A percentile compares a stretch with the other conserved stretches of the same genome.
Evolutionary conservation across 2,329 filamentous ascomycete species (phyloP).

Genomic region (Paracorniculantispora psalliotae): DNA sequence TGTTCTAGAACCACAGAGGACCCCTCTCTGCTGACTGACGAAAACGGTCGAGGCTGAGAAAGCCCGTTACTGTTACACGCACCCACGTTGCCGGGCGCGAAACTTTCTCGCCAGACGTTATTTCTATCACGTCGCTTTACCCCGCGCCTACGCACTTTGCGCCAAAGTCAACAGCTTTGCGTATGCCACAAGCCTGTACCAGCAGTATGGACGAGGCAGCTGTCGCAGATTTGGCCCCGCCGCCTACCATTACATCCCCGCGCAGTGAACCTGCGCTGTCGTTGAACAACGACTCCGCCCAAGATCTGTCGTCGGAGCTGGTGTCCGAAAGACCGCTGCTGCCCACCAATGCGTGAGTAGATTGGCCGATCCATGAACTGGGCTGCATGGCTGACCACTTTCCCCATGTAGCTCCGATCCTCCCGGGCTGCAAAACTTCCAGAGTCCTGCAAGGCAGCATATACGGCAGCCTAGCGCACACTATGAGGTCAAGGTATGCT

Average conservation of each 20-base stretch:
- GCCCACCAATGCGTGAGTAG: conserved; percentile 32
- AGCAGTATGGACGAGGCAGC: neutral
- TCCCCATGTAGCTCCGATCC: conserved; percentile 38
- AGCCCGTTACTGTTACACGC: neutral
- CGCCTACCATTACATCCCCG: neutral
- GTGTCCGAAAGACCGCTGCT: neutral
- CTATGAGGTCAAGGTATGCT: conserved; percentile 51
- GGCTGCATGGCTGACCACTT: neutral
- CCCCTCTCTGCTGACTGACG: conserved; percentile 3
- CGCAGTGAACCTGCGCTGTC: neutral
- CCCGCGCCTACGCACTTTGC: neutral
- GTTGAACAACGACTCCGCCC: neutral
- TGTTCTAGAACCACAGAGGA: neutral
- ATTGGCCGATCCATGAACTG: neutral
- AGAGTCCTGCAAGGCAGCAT: conserved; percentile 54
- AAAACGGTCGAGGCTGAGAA: neutral
- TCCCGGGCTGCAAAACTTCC: conserved; percentile 34
- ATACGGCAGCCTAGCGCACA: conserved; percentile 53
- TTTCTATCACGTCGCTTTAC: neutral
- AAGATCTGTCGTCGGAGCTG: neutral
- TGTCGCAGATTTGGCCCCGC: neutral
- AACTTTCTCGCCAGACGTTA: neutral
- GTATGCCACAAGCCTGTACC: neutral
- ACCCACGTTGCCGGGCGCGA: neutral
- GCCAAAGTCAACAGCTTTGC: neutral